phyloP scores from a whole-genome alignment of 768 basidiomycete species.

The Strobilomyces echinocephalus region DNA sequence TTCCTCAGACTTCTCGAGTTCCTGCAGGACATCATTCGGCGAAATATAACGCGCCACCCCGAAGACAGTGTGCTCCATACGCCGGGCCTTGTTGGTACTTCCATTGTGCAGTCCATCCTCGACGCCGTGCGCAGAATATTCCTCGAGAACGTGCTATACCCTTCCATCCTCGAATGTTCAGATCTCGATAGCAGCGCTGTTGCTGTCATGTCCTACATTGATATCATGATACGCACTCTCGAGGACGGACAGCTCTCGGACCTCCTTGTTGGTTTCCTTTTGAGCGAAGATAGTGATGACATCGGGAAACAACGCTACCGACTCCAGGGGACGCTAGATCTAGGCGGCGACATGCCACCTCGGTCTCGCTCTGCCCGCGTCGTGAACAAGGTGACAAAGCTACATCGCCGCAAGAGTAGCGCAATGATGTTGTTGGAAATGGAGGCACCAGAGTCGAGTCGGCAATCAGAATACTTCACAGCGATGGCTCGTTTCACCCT shows the following conservation, averaged over 20 bases:
- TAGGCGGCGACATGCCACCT: constrained; percentile 33
- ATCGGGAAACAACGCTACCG: constrained; percentile 44
- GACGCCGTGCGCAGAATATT: constrained; percentile 82
- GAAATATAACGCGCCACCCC: constrained; percentile 46
- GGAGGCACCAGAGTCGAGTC: constrained; percentile 69
- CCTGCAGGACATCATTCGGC: constrained; percentile 79
- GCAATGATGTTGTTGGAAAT: constrained; percentile 89
- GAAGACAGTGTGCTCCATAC: constrained; percentile 42
- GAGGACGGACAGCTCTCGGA: constrained; percentile 63
- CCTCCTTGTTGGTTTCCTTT: constrained; percentile 71
- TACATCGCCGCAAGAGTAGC: constrained; percentile 70
- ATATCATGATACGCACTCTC: constrained; percentile 78
- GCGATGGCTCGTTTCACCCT: constrained; percentile 86
- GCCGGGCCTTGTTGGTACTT: constrained; percentile 65
- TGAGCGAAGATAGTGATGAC: constrained; percentile 81
- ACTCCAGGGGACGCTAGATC: constrained; percentile 39
- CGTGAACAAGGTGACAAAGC: constrained; percentile 41
- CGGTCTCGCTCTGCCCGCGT: constrained; percentile 26
- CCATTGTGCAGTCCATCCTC: constrained; percentile 79
- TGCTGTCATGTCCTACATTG: constrained; percentile 93
- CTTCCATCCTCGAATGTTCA: constrained; percentile 89
- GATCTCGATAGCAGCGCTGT: constrained; percentile 92
- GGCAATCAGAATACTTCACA: constrained; percentile 77
- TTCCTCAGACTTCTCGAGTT: constrained; percentile 90
- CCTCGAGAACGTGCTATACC: constrained; percentile 89